phyloP scores from a whole-genome alignment of 176 grass and related monocot genomes.

The Dendrocalamus sinicus region DNA sequence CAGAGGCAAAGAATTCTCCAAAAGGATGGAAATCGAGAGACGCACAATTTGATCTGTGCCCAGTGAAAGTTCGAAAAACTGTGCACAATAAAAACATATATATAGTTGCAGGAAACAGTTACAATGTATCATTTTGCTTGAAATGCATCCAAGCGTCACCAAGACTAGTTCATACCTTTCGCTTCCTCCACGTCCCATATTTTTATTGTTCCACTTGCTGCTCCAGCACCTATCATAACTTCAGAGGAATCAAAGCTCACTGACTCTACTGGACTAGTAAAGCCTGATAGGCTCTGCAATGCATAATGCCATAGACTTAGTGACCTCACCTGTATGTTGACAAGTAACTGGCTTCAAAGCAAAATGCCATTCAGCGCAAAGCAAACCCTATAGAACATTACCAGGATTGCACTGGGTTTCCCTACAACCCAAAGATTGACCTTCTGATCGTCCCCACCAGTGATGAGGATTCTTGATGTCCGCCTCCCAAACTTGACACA shows the following conservation, averaged over 20 bases:
- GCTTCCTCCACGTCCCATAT: constrained; percentile 87
- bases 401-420: constrained; percentile 80
- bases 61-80: constrained; percentile 84
- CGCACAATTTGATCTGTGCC: constrained; percentile 90
- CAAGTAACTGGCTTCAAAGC: too few species aligned
- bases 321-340: too few species aligned
- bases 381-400: constrained; percentile 54
- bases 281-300: too few species aligned
- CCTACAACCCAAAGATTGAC: constrained; percentile 95
- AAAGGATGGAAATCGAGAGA: constrained; percentile 95
- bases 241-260: constrained; percentile 89
- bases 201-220: constrained; percentile 85
- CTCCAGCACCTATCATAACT: constrained; percentile 78
- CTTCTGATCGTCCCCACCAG: constrained; percentile 84
- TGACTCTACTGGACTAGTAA: constrained; percentile 88
- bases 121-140: constrained; percentile 14
- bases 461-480: constrained; percentile 76
- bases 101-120: constrained; percentile 4
- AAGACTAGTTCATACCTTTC: constrained; percentile 58
- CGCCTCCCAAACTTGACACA: constrained; percentile 83
- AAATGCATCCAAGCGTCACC: neutral
- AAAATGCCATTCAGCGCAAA: too few species aligned
- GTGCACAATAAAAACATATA: constrained; percentile 33
- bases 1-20: constrained; percentile 91
- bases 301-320: too few species aligned